Evolutionary conservation across 768 basidiomycete species (phyloP).

Genomic region (Leccinum arenicola): DNA sequence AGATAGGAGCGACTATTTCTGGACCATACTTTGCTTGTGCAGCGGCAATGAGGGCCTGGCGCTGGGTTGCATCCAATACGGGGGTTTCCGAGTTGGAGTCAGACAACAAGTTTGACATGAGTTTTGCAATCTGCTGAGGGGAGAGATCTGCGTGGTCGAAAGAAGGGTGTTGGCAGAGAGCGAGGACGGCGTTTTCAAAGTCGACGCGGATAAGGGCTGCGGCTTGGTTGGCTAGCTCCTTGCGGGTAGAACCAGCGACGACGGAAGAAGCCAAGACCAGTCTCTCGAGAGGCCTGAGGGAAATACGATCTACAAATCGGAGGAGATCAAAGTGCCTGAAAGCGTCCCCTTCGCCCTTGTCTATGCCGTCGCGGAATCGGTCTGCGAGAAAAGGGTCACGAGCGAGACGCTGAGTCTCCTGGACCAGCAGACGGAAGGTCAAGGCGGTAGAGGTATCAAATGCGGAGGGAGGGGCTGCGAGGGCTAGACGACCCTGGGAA

Average conservation of each 20-base stretch:
- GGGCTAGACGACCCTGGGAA: conserved; percentile 68
- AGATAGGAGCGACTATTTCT: conserved; percentile 69
- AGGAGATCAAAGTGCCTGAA: conserved; percentile 82
- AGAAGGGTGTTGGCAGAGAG: conserved; percentile 75
- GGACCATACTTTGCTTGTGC: conserved; percentile 78
- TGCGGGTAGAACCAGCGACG: conserved; percentile 56
- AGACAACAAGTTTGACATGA: conserved; percentile 77
- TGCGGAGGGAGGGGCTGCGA: conserved; percentile 55
- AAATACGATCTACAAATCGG: conserved; percentile 80
- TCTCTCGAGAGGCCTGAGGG: conserved; percentile 75
- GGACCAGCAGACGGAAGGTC: conserved; percentile 80
- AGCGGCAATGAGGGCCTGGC: conserved; percentile 71
- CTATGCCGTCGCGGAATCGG: conserved; percentile 86
- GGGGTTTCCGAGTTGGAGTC: conserved; percentile 69
- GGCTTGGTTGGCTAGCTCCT: conserved; percentile 60
- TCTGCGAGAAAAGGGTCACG: conserved; percentile 89
- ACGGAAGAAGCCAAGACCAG: conserved; percentile 76
- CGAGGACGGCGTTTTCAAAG: conserved; percentile 74
- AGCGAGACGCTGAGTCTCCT: conserved; percentile 86
- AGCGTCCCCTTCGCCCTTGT: conserved; percentile 81
- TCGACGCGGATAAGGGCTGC: conserved; percentile 66
- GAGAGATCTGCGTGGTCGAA: conserved; percentile 81
- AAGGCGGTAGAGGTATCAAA: conserved; percentile 76
- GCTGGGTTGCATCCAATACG: conserved; percentile 67
- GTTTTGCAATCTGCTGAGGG: conserved; percentile 70